Conservation (phyloP, 768 basidiomycete genomes). For the Hypsizygus marmoreus region DNA sequence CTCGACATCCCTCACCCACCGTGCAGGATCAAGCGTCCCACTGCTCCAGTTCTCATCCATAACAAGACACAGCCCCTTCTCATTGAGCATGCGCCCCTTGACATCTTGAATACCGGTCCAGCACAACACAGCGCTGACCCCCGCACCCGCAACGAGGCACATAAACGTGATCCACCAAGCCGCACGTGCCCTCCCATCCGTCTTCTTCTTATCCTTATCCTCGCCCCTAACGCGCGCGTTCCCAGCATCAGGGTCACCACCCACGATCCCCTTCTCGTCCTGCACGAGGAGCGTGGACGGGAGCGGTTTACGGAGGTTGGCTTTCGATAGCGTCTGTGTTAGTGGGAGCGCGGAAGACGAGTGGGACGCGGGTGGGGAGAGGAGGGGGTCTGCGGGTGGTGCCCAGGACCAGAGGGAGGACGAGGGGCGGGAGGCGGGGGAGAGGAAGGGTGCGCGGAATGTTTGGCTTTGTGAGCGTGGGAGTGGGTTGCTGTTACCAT, state of each 20-base stretch:
- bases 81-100: conserved; percentile 33
- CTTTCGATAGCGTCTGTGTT: conserved; percentile 39
- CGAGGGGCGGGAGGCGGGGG: conserved; percentile 67
- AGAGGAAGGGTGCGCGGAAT: conserved; percentile 71
- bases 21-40: conserved; percentile 43
- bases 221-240: no score
- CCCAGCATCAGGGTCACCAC: conserved; percentile 16
- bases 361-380: conserved; percentile 27
- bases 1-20: conserved; percentile 71
- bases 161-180: conserved; percentile 52
- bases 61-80: conserved; percentile 57
- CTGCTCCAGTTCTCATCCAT: conserved; percentile 69
- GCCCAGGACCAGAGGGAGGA: conserved; percentile 67
- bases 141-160: conserved; percentile 56
- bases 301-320: conserved; percentile 50
- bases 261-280: conserved; percentile 65
- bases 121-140: conserved; percentile 51
- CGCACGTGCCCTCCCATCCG: no score
- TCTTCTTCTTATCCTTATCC: no score
- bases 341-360: conserved; percentile 24
- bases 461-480: conserved; percentile 47
- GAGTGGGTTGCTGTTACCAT: conserved; percentile 16
- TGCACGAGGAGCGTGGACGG: conserved; percentile 48
- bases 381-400: conserved; percentile 31
- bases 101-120: conserved; percentile 54